Conservation (phyloP, 2,329 filamentous ascomycete genomes). For the Aspergillus novofumigatus region DNA sequence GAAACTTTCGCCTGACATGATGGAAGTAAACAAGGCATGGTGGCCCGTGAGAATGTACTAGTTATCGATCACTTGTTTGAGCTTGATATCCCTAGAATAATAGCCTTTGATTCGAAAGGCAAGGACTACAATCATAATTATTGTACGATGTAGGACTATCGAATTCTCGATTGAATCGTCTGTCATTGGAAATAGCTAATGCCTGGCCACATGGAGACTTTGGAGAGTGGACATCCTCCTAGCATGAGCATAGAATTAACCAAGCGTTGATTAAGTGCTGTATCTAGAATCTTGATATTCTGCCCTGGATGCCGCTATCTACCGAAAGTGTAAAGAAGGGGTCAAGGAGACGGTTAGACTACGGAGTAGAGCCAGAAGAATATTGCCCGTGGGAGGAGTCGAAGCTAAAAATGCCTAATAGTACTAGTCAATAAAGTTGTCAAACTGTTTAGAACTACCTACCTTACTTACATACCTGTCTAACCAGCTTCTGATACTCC, state of each 20-base stretch:
- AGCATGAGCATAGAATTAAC: background rate
- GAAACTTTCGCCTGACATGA: background rate
- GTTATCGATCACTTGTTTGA: background rate
- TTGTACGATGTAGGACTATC: background rate
- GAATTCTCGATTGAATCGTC: background rate
- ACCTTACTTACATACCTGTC: background rate
- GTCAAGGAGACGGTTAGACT: constrained; percentile 7
- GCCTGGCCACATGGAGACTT: background rate
- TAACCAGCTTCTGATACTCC: background rate
- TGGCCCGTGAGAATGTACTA: background rate
- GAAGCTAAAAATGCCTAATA: background rate
- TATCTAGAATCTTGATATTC: background rate
- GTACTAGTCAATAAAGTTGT: background rate
- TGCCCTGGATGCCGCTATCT: background rate
- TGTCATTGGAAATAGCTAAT: background rate
- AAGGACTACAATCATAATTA: background rate
- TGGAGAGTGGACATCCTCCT: background rate
- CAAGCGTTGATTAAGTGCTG: background rate
- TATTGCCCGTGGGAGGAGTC: constrained; percentile 6
- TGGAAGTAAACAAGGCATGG: background rate
- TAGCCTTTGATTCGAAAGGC: background rate
- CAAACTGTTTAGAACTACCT: background rate
- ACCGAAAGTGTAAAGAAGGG: background rate
- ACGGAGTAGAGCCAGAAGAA: constrained; percentile 9
- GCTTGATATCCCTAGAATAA: background rate